Percentiles rank a stretch among this genome's conserved stretches.
These are phyloP conservation scores for Fusarium sp. DNA, from an alignment of 2,329 filamentous ascomycete species.

Conservation along the genomic window DNA sequence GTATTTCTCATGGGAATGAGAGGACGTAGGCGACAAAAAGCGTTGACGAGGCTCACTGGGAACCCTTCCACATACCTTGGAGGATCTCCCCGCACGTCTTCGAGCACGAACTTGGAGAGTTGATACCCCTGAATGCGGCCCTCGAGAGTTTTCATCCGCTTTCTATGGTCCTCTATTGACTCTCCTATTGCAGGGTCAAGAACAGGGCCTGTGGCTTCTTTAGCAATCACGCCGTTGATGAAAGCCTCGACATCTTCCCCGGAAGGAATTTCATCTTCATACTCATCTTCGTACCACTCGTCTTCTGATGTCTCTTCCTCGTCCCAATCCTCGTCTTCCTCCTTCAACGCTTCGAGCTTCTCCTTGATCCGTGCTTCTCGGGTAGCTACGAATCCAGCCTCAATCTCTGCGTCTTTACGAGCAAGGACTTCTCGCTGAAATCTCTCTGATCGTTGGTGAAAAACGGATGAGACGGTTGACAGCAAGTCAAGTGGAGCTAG, in stretches of 20 bases:
- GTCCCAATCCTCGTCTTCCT: not conserved
- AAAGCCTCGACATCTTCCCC: conserved; percentile 13
- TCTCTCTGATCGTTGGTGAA: not conserved
- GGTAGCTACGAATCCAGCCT: not conserved
- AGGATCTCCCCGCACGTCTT: not conserved
- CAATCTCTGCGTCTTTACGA: not conserved
- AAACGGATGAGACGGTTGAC: conserved; percentile 15
- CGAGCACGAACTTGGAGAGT: not conserved
- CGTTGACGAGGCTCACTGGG: conserved; percentile 29
- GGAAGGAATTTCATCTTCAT: not conserved
- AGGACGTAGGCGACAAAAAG: conserved; percentile 27
- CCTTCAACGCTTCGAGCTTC: not conserved
- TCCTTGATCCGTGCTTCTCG: not conserved
- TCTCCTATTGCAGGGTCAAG: conserved; percentile 4
- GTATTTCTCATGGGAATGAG: not conserved
- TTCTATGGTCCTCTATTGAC: not conserved
- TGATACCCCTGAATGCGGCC: conserved; percentile 10
- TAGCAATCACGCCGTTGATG: conserved; percentile 8
- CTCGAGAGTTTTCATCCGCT: conserved; percentile 25
- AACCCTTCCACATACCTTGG: conserved; percentile 43
- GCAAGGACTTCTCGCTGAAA: not conserved
- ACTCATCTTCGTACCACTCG: not conserved
- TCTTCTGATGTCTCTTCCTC: not conserved
- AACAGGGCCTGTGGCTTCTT: not conserved
- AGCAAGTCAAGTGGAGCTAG: conserved; percentile 17